Conservation (phyloP, 176 grass and related monocot species). For the Bothriochloa decipiens region DNA sequence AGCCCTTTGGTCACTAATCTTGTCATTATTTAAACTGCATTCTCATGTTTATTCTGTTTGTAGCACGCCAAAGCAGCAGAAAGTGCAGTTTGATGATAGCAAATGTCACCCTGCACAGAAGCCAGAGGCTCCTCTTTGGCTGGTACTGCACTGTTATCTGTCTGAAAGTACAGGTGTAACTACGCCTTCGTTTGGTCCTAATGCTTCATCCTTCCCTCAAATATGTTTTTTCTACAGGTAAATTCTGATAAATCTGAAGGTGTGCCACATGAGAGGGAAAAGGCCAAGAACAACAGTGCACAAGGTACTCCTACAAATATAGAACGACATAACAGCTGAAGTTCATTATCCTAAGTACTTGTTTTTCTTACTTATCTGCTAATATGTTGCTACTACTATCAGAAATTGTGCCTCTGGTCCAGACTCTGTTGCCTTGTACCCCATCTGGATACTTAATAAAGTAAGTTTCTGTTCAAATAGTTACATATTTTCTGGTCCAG, state of each 20-base stretch:
- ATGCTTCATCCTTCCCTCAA: constrained; percentile 9
- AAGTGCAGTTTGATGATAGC: constrained; percentile 33
- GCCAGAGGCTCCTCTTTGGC: constrained; percentile 21
- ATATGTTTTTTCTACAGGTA: constrained; percentile 37
- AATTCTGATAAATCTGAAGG: constrained; percentile 25
- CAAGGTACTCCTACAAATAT: constrained; percentile 42
- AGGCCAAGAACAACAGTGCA: constrained; percentile 12
- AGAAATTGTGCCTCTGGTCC: constrained; percentile 38
- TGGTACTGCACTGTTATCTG: constrained; percentile 45
- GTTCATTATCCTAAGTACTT: constrained; percentile 5
- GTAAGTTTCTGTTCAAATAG: constrained; percentile 38
- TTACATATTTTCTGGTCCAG: too few species aligned
- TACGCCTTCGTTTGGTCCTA: constrained; percentile 7
- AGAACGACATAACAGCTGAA: constrained; percentile 9
- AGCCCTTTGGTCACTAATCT: neutral
- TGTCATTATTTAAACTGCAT: neutral
- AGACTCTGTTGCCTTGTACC: constrained; percentile 36
- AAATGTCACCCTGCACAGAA: constrained; percentile 29
- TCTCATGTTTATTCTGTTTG: constrained; percentile 27
- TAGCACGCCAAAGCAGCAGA: constrained; percentile 39
- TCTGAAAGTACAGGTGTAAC: constrained; percentile 8
- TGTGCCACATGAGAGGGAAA: constrained; percentile 24
- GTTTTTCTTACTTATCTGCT: constrained; percentile 1
- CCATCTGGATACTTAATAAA: constrained; percentile 42
- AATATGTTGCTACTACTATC: constrained; percentile 30